phyloP scores from a whole-genome alignment of 106 monocot genomes.

The Ottelia alismoides region DNA sequence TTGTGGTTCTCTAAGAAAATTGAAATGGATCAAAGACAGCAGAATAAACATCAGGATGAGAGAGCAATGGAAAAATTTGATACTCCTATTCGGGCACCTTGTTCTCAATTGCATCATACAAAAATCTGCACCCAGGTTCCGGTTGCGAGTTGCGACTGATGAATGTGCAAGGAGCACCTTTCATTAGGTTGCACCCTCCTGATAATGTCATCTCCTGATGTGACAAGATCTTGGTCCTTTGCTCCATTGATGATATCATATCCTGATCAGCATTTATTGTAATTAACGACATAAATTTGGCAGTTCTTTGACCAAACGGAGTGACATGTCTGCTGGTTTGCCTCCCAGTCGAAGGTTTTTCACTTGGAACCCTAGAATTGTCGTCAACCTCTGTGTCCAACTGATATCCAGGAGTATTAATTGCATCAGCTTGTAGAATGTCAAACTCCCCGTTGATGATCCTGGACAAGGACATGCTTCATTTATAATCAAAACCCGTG shows the following conservation, averaged over 20 bases:
- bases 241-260: slow-evolving; percentile 8
- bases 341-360: slow-evolving; percentile 30
- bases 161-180: slow-evolving; percentile 61
- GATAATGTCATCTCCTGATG: slow-evolving; percentile 60
- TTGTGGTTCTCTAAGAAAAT: slow-evolving; percentile 53
- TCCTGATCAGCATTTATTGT: slow-evolving; percentile 27
- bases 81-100: slow-evolving; percentile 35
- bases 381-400: no score
- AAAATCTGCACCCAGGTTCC: slow-evolving; percentile 58
- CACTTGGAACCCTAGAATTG: no score
- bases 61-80: not conserved
- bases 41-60: not conserved
- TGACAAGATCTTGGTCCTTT: slow-evolving; percentile 20
- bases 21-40: slow-evolving; percentile 49
- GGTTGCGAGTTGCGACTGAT: slow-evolving; percentile 50
- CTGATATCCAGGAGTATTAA: no score
- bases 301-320: slow-evolving; percentile 76
- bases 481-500: no score
- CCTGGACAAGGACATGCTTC: no score
- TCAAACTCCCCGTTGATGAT: no score
- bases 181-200: slow-evolving; percentile 58
- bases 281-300: slow-evolving; percentile 60
- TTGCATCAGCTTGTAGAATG: no score
- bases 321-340: slow-evolving; percentile 39
- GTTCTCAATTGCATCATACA: slow-evolving; percentile 79